These are phyloP conservation scores for Globisporangium splendens DNA, from an alignment of 352 stramenopile species.

Conservation along the genomic window DNA sequence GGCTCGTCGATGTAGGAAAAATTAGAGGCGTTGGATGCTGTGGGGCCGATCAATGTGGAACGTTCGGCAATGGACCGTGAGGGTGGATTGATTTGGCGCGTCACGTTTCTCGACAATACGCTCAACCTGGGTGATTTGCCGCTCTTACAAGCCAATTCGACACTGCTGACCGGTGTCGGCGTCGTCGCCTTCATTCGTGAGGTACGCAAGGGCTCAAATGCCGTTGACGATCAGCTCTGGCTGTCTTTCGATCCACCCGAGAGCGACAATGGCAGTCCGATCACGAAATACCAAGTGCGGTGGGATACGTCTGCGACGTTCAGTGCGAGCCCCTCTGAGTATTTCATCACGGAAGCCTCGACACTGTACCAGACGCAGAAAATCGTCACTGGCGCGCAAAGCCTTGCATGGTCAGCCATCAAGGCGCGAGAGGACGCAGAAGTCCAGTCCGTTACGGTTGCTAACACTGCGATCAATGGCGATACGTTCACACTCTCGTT, in stretches of 20 bases:
- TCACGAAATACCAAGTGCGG: conserved; percentile 57
- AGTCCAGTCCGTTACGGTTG: conserved; percentile 48
- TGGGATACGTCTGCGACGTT: conserved; percentile 67
- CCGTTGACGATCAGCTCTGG: conserved; percentile 69
- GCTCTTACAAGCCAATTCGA: conserved; percentile 32
- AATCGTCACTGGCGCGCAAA: conserved; percentile 47
- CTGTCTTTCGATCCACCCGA: conserved; percentile 65
- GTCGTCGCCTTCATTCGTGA: conserved; percentile 44
- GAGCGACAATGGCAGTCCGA: conserved; percentile 61
- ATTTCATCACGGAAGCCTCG: conserved; percentile 47
- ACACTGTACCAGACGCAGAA: conserved; percentile 49
- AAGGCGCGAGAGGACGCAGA: conserved; percentile 28
- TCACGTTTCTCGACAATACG: conserved; percentile 74
- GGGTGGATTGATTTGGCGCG: conserved; percentile 56
- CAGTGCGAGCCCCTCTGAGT: conserved; percentile 37
- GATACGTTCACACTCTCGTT: conserved; percentile 55
- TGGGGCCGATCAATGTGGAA: conserved; percentile 43
- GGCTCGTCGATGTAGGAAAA: conserved; percentile 74
- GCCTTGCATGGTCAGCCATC: conserved; percentile 50
- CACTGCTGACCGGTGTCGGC: conserved; percentile 32
- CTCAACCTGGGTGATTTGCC: conserved; percentile 63
- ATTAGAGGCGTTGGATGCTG: conserved; percentile 46
- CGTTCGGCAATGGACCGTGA: conserved; percentile 43
- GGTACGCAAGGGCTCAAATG: conserved; percentile 63
- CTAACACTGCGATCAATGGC: conserved; percentile 5